Evolutionary conservation across 2,329 filamentous ascomycete species (phyloP).

Genomic region (Rutstroemia sp.): DNA sequence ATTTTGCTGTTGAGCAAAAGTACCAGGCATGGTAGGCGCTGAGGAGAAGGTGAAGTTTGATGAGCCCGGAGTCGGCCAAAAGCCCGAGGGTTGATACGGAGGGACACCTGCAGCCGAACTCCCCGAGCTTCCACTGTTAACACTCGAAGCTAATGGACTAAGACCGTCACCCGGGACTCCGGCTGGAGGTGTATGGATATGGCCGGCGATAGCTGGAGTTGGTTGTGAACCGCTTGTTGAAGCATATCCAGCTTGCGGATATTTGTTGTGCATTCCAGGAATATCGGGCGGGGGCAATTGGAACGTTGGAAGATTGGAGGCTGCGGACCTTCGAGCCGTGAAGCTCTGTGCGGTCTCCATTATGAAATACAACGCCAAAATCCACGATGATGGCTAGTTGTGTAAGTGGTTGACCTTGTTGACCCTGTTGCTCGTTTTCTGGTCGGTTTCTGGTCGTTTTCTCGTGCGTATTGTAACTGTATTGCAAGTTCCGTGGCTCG

Average conservation of each 20-base stretch:
- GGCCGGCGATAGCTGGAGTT: conserved; percentile 31
- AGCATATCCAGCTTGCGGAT: conserved; percentile 2
- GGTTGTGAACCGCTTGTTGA: conserved; percentile 36
- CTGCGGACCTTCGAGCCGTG: conserved; percentile 62
- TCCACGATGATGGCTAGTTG: neutral
- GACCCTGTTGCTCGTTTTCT: neutral
- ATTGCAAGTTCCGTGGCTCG: neutral
- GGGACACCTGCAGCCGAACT: conserved; percentile 48
- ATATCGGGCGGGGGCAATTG: conserved; percentile 57
- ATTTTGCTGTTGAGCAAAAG: conserved; percentile 30
- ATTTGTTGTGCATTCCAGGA: conserved; percentile 39
- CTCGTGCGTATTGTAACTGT: neutral
- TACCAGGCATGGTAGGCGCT: conserved; percentile 32
- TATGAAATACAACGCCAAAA: conserved; percentile 23
- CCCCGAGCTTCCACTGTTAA: conserved; percentile 52
- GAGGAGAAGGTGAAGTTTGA: conserved; percentile 49
- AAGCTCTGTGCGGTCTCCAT: conserved; percentile 59
- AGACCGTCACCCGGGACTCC: conserved; percentile 52
- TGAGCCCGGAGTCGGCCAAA: conserved; percentile 45
- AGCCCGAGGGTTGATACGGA: conserved; percentile 52
- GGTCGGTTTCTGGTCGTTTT: neutral
- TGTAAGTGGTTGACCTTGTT: too few relatives aligned
- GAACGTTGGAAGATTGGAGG: conserved; percentile 60
- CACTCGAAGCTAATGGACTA: conserved; percentile 52
- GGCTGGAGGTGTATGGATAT: conserved; percentile 36